These are phyloP conservation scores for Wickerhamia fluorescens DNA, from an alignment of 805 yeast genomes.

Conservation along the genomic window DNA sequence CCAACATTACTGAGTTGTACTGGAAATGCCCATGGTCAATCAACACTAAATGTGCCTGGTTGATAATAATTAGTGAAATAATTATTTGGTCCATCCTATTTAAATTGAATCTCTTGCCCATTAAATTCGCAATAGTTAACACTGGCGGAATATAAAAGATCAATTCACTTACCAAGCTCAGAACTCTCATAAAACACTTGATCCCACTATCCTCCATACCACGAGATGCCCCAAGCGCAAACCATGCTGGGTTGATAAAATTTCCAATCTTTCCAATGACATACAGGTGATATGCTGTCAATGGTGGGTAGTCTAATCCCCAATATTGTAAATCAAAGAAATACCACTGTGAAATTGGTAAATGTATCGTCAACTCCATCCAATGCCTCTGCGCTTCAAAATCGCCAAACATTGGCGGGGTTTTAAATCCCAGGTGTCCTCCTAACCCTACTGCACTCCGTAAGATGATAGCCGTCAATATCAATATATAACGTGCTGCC, in stretches of 20 bases:
- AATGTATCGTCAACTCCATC: conserved; percentile 81
- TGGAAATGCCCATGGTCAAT: conserved; percentile 98
- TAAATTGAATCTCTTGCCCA: conserved; percentile 50
- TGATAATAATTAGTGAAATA: conserved; percentile 69
- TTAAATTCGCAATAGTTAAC: conserved; percentile 59
- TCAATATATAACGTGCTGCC: conserved; percentile 75
- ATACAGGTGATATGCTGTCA: conserved; percentile 91
- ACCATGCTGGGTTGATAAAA: conserved; percentile 64
- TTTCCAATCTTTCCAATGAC: conserved; percentile 67
- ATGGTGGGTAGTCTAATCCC: conserved; percentile 97
- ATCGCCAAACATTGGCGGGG: conserved; percentile 85
- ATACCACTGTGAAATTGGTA: conserved; percentile 80
- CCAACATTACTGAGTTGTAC: conserved; percentile 90
- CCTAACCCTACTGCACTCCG: conserved; percentile 88
- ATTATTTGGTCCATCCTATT: conserved; percentile 71
- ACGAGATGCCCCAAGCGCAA: conserved; percentile 62
- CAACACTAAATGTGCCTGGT: conserved; percentile 75
- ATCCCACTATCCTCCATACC: conserved; percentile 64
- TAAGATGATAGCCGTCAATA: conserved; percentile 65
- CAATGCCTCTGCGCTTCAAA: conserved; percentile 98
- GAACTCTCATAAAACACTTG: conserved; percentile 78
- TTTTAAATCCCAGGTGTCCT: conserved; percentile 65
- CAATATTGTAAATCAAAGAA: conserved; percentile 84
- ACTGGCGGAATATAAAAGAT: conserved; percentile 75
- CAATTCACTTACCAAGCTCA: conserved; percentile 72